Evolutionary conservation across 352 stramenopile species (phyloP).

Genomic region (Phytophthora pini): DNA sequence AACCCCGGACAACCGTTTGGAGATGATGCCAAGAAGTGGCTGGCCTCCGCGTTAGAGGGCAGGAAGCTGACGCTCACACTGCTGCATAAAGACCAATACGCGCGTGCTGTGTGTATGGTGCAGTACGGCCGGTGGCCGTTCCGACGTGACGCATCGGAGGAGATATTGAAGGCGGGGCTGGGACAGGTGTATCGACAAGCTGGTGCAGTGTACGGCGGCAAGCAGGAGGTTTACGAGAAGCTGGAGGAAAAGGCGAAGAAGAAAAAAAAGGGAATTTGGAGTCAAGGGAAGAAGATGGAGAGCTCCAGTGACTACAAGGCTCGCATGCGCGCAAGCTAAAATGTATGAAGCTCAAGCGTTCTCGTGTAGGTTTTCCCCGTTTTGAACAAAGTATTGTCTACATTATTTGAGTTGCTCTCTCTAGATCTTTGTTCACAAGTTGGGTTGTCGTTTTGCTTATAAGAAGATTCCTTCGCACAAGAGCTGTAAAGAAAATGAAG

Average conservation of each 20-base stretch:
- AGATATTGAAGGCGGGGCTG: conserved; percentile 81
- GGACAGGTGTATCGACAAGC: conserved; percentile 79
- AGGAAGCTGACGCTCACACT: conserved; percentile 75
- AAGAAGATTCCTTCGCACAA: conserved; percentile 26
- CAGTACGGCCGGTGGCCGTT: conserved; percentile 85
- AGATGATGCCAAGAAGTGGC: conserved; percentile 81
- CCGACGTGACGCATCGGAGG: conserved; percentile 77
- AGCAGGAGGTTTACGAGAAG: conserved; percentile 68
- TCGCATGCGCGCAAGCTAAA: conserved; percentile 56
- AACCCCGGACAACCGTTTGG: conserved; percentile 79
- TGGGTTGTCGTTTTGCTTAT: conserved; percentile 17
- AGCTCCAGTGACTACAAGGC: conserved; percentile 81
- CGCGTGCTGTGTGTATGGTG: conserved; percentile 84
- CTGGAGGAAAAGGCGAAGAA: conserved; percentile 70
- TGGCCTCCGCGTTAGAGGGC: conserved; percentile 51
- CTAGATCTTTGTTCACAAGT: conserved; percentile 6
- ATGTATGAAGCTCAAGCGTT: background rate
- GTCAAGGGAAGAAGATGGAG: conserved; percentile 75
- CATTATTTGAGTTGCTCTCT: conserved; percentile 22
- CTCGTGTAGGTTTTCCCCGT: background rate
- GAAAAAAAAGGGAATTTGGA: conserved; percentile 80
- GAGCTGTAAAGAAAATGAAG: conserved; percentile 11
- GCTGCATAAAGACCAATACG: conserved; percentile 87
- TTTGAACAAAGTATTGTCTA: conserved; percentile 11
- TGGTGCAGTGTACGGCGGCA: conserved; percentile 83